Evolutionary conservation across 139 green algal genomes (phyloP), one percentile per base, ranked within the genome.

Genomic region (Chlamydomonas schloesseri): DNA sequence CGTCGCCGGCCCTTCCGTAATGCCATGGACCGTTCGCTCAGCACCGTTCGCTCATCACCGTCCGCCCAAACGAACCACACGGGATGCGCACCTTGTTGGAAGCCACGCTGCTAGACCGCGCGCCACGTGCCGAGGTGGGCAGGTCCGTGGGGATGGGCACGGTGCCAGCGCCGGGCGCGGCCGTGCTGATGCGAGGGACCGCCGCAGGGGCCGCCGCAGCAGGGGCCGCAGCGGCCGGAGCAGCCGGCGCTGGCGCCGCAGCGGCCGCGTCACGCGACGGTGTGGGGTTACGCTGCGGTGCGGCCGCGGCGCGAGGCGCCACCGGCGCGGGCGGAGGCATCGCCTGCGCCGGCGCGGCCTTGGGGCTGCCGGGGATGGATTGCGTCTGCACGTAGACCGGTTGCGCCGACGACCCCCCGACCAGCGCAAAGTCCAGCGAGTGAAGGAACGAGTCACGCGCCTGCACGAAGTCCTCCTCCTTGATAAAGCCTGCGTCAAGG

Each of bases 401-500:
- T 23, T n/a, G 71, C 46, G 62, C 15, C 37, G 69, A 50, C 36
- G 67, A 26, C 13, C 33, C 36, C 17, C 70, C 76, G 21, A 85
- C 79, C 8, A 85, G 64, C 24, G 72, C 74, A 60, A 96, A 93
- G 34, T 94, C 82, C 46, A 98, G 78, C 0, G 90, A 90, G 11
- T 93, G 82, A 37, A 98, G 89, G 78, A 96, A 98, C 0, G 91
- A 86, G n/a, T 92, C 83, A 34, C 94, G 91, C 9, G 93, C 92
- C 24, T 92, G 82, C 1, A 95, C 84, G 34, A 96, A 96, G 71
- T 98, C 96, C 31, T 95, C 89, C 55, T 93, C 83, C 13, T 88
- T 80, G 46, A 98, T 94, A 65, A 98, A 95, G 33, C 96, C 95
- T 17, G 91, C 91, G n/a, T 95, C 93, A 15, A 96, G 71, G 28